Base-by-base conservation (phyloP, 2,329 filamentous ascomycete species). In the Tolypocladium tropicale region DNA sequence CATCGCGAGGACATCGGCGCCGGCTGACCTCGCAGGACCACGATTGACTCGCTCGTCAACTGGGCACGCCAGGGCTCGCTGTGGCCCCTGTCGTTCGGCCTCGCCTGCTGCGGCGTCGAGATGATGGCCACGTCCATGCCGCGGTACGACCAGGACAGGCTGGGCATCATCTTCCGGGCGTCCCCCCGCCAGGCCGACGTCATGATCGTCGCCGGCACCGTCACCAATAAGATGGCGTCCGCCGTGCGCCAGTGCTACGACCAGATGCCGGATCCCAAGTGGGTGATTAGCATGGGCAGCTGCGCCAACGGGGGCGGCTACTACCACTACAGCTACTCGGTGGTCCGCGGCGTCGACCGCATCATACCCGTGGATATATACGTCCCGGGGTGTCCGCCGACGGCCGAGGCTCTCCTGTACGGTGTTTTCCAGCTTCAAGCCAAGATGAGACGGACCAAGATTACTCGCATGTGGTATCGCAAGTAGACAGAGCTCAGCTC, bases 181-280 rank as follows among this genome's bases (percentile, higher is more conserved):
- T 93, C 89, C 14, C 90, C 90, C 2, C 86, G 90, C 61, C 90
- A 95, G 72, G 89, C 89, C 58, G 90, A 95, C 72, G 87, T 95
- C 62, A 94, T 95, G 89, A 93, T 95, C 66, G 90, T 95, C 23
- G 90, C 91, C 30, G 91, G 91, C 57, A 95, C 91, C 32, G 81
- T 96, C 59, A 94, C 90, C 63, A 95, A 95, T 80, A 95, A 96
- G 79, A 95, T 95, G 91, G 90, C 90, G 0, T 90, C 91, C 2
- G 91, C 91, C 32, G 76, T 95, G 67, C 81, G 91, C 71, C 89
- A 93, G 74, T 86, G 94, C 59, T 96, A 95, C 76, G 91, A 95
- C 73, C 91, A 95, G 78, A 95, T 95, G 90, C 90, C 90, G 28
- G 90, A 95, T 41, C 90, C 90, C 16, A 81, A 87, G 68, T 95